Base-by-base conservation (phyloP, 2,329 filamentous ascomycete genomes). In the Uncinocarpus reesii region DNA sequence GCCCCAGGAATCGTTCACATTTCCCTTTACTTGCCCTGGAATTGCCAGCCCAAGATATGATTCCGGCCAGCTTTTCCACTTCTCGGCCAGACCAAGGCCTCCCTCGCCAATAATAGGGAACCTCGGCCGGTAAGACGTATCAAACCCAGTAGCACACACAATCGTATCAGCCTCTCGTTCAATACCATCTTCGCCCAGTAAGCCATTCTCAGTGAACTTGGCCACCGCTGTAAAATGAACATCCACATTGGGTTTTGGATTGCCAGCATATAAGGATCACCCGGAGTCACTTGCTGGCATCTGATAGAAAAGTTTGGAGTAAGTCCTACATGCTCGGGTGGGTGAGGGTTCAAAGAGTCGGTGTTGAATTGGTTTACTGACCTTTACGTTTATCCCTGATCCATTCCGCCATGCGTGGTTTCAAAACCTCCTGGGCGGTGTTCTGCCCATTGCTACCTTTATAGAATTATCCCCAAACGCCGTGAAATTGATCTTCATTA, bases 331-430 rank as follows among this genome's bases (percentile, higher is more conserved):
- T 15, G 21, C 4, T 21, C 28, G 11, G 2, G 15, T 26, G 8
- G 44, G 42, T 41, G 11, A 21, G n/a, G 4, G 3, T 31, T 38
- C 18, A 37, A 28, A 10, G 15, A 3, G 10, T 16, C 1, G 4
- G 16, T 18, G 1, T 7, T 2, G 2, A 35, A 28, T n/a, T n/a
- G 11, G n/a, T 31, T 41, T 13, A 54, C 71, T n/a, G n/a, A n/a
- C 71, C 46, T 73, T 57, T 2, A 74, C 72, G 61, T 51, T 74
- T 62, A 50, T 76, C 72, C 52, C 72, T 74, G 56, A 77, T 73
- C 45, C 65, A 67, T 51, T 75, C 70, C 10, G 61, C 64, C 72
- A 75, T 76, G 11, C 71, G 63, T 3, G 60, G 57, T 20, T 56
- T 56, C 49, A 73, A 70, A 4, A 64, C 35, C 36, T 65, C 55